Evolutionary conservation across 768 basidiomycete species (phyloP).

Genomic region (Kwoniella sp.): DNA sequence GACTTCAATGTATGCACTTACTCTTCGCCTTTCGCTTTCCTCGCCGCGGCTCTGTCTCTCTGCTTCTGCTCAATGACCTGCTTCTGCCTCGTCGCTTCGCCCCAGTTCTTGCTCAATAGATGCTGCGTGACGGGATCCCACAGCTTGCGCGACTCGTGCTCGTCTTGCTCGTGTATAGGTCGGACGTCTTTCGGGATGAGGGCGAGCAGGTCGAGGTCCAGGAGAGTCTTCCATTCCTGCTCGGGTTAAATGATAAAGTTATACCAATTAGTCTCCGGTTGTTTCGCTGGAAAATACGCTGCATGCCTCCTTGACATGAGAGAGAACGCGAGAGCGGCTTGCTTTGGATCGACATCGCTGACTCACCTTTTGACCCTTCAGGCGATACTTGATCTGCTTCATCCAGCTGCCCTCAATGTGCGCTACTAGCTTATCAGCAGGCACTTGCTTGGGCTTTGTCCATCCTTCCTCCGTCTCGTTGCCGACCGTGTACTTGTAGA

Average conservation of each 20-base stretch:
- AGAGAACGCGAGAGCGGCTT: slow-evolving; percentile 7
- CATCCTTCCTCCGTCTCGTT: slow-evolving; percentile 58
- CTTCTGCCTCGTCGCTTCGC: slow-evolving; percentile 90
- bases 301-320: too few species aligned
- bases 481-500: slow-evolving; percentile 75
- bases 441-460: slow-evolving; percentile 78
- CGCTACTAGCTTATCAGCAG: slow-evolving; percentile 72
- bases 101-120: slow-evolving; percentile 76
- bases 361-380: slow-evolving; percentile 58
- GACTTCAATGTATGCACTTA: slow-evolving; percentile 60
- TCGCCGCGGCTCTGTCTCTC: slow-evolving; percentile 81
- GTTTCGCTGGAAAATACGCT: too few species aligned
- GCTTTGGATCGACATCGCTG: too few species aligned
- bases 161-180: slow-evolving; percentile 74
- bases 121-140: slow-evolving; percentile 78
- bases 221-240: slow-evolving; percentile 67
- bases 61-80: slow-evolving; percentile 87
- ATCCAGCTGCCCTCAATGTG: slow-evolving; percentile 88
- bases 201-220: slow-evolving; percentile 74
- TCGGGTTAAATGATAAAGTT: too few species aligned
- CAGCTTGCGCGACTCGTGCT: slow-evolving; percentile 78
- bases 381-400: slow-evolving; percentile 75
- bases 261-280: too few species aligned
- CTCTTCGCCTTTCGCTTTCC: slow-evolving; percentile 77
- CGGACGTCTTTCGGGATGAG: slow-evolving; percentile 82